Percentiles rank a stretch among this genome's conserved stretches.
Evolutionary conservation across 352 stramenopile genomes (phyloP).

Genomic region (Phytophthora litchii): DNA sequence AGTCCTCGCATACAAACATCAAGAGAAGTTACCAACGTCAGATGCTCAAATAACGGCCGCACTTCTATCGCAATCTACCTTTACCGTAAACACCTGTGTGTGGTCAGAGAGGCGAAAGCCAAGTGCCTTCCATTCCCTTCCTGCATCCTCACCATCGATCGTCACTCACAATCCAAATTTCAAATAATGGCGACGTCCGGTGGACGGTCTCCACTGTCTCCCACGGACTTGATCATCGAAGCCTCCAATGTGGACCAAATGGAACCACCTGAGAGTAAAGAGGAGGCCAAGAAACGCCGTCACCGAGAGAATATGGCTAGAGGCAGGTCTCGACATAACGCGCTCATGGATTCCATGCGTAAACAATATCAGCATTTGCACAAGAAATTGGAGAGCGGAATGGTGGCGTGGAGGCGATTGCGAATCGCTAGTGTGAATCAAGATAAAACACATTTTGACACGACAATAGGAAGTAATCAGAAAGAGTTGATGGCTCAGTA

Average conservation of each 20-base stretch:
- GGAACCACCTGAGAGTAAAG: slow-evolving; percentile 26
- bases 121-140: slow-evolving; percentile 5
- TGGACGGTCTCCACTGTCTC: slow-evolving; percentile 20
- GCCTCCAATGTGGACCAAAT: slow-evolving; percentile 17
- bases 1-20: slow-evolving; percentile 9
- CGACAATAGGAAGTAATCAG: no score
- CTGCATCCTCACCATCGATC: slow-evolving; percentile 26
- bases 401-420: slow-evolving; percentile 16
- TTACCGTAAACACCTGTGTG: slow-evolving; percentile 12
- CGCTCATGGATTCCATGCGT: slow-evolving; percentile 31
- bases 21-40: slow-evolving; percentile 8
- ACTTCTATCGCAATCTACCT: slow-evolving; percentile 16
- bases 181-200: slow-evolving; percentile 18
- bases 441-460: no score
- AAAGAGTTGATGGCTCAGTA: slow-evolving; percentile 25
- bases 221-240: slow-evolving; percentile 10
- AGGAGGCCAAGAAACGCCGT: slow-evolving; percentile 26
- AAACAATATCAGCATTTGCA: slow-evolving; percentile 33
- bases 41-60: not conserved
- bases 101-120: slow-evolving; percentile 7
- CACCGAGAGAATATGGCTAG: slow-evolving; percentile 38
- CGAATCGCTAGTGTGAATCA: not conserved
- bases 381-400: slow-evolving; percentile 25
- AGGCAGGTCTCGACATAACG: slow-evolving; percentile 35
- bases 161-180: not conserved